Evolutionary conservation across 495 filamentous ascomycete genomes (phyloP).

Genomic region (Penicillium fimorum): DNA sequence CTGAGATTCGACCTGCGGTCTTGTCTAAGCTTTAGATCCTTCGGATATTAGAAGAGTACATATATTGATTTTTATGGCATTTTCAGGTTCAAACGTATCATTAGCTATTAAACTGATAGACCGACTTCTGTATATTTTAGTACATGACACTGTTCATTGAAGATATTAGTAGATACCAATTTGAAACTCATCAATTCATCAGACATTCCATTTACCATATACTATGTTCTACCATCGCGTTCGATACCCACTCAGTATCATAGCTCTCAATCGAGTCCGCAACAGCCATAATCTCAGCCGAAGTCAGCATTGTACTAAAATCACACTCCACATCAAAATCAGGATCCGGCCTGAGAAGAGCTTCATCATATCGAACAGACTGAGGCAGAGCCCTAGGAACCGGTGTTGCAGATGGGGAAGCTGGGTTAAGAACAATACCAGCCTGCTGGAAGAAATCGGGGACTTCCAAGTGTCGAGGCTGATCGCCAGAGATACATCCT

Average conservation of each 20-base stretch:
- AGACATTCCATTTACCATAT: constrained; percentile 30
- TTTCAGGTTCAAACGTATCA: background rate
- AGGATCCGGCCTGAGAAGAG: constrained; percentile 15
- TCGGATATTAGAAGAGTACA: background rate
- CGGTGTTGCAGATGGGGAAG: constrained; percentile 14
- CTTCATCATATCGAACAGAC: constrained; percentile 16
- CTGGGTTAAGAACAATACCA: constrained; percentile 8
- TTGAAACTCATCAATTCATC: constrained; percentile 2
- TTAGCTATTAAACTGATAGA: background rate
- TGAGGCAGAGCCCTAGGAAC: constrained; percentile 14
- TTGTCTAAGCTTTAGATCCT: constrained; percentile 29
- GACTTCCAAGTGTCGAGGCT: constrained; percentile 15
- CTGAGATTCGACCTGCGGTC: constrained; percentile 23
- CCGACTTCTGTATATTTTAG: background rate
- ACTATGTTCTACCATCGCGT: constrained; percentile 38
- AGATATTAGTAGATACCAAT: background rate
- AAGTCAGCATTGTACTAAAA: constrained; percentile 27
- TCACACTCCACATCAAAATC: constrained; percentile 15
- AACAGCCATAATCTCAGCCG: constrained; percentile 40
- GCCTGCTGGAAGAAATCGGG: constrained; percentile 19
- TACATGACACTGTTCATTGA: background rate
- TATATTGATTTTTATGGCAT: background rate
- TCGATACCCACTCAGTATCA: constrained; percentile 42
- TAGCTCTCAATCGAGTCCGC: constrained; percentile 40
- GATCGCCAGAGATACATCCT: constrained; percentile 26